A percentile compares a stretch with the other conserved stretches of the same genome.
Evolutionary conservation across 768 basidiomycete genomes (phyloP).

Genomic region (Hortiboletus flavorubellus): DNA sequence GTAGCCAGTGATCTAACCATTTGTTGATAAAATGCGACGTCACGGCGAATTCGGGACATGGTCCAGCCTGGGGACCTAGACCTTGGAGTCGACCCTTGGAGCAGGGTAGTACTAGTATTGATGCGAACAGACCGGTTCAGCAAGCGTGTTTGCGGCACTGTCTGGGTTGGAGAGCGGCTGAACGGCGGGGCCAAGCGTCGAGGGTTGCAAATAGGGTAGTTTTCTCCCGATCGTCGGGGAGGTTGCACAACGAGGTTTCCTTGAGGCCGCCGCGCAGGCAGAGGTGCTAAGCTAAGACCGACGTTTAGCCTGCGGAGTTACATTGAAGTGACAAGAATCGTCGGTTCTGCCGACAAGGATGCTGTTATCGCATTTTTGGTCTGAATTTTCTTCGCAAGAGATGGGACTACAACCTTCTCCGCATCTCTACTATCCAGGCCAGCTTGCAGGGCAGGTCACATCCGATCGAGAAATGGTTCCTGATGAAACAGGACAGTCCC

Average conservation of each 20-base stretch:
- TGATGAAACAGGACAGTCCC: slow-evolving; percentile 7
- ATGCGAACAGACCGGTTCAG: not conserved
- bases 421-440: not conserved
- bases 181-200: not conserved
- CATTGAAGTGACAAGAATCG: not conserved
- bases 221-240: slow-evolving; percentile 14
- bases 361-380: slow-evolving; percentile 16
- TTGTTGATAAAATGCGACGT: not conserved
- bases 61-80: not conserved
- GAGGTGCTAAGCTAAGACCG: slow-evolving; percentile 4
- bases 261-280: slow-evolving; percentile 16
- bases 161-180: not conserved
- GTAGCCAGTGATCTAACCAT: not conserved
- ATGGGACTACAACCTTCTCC: not conserved
- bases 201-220: slow-evolving; percentile 10
- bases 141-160: slow-evolving; percentile 3
- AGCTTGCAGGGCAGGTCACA: not conserved
- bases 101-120: not conserved
- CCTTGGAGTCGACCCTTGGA: not conserved
- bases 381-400: slow-evolving; percentile 6
- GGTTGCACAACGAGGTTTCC: slow-evolving; percentile 21
- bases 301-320: slow-evolving; percentile 11
- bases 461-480: not conserved
- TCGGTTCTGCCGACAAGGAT: slow-evolving; percentile 17
- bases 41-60: not conserved